phyloP scores from a whole-genome alignment of 192 early-diverging fungal species.

The Rhizoclosmatium globosum region DNA sequence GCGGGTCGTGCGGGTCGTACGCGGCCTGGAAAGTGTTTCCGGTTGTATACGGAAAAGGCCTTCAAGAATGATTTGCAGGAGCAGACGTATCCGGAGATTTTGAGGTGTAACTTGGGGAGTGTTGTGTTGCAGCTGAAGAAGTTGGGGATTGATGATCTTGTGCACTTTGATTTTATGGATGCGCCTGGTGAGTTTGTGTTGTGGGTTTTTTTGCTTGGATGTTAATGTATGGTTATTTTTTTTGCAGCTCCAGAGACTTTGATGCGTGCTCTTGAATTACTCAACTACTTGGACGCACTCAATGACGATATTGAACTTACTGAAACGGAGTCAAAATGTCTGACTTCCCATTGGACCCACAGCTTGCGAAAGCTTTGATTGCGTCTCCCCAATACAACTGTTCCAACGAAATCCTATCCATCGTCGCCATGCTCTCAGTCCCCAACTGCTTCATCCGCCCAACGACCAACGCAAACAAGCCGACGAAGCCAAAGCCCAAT shows the following conservation, averaged over 20 bases:
- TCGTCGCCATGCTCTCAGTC: slow-evolving; percentile 90
- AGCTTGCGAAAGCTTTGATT: slow-evolving; percentile 93
- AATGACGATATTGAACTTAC: slow-evolving; percentile 97
- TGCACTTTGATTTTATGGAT: slow-evolving; percentile 99
- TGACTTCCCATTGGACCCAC: slow-evolving; percentile 97
- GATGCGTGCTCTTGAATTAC: slow-evolving; percentile 95
- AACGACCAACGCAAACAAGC: slow-evolving; percentile 87
- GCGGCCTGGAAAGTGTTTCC: slow-evolving; percentile 95
- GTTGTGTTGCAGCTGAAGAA: slow-evolving; percentile 98
- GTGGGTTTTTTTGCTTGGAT: background rate
- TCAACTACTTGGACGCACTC: slow-evolving; percentile 94
- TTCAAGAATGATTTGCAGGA: slow-evolving; percentile 94
- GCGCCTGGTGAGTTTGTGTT: slow-evolving; percentile 71
- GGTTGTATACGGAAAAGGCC: slow-evolving; percentile 97
- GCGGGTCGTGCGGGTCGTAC: slow-evolving; percentile 99
- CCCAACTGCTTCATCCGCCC: slow-evolving; percentile 91
- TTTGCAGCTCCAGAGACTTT: slow-evolving; percentile 89
- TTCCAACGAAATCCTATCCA: slow-evolving; percentile 93
- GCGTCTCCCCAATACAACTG: slow-evolving; percentile 83
- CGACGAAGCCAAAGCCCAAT: slow-evolving; percentile 90
- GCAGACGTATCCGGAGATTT: slow-evolving; percentile 98
- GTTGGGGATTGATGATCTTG: slow-evolving; percentile 95
- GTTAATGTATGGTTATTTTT: background rate
- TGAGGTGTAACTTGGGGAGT: slow-evolving; percentile 94
- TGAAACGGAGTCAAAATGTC: slow-evolving; percentile 84